Evolutionary conservation across 441 rosid genomes (phyloP).

Genomic region (Hura crepitans): DNA sequence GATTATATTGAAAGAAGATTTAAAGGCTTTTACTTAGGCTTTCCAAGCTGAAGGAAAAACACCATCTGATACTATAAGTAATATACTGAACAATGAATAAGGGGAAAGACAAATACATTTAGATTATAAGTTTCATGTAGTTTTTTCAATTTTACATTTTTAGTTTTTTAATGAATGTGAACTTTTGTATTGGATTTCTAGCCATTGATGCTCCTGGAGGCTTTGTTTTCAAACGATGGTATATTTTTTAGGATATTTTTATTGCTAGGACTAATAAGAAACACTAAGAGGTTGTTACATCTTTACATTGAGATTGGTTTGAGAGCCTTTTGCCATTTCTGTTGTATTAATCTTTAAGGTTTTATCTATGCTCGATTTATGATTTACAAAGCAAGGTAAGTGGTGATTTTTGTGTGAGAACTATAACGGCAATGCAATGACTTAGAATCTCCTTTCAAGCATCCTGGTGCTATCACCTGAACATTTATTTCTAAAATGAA

Average conservation of each 20-base stretch:
- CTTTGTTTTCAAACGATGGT: slow-evolving; percentile 96
- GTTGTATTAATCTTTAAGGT: not conserved
- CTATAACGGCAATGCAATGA: not conserved
- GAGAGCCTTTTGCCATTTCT: not conserved
- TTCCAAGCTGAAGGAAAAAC: slow-evolving; percentile 89
- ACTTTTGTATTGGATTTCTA: slow-evolving; percentile 33
- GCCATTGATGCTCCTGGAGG: slow-evolving; percentile 95
- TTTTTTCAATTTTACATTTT: not conserved
- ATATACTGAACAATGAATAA: not conserved
- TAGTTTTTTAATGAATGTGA: slow-evolving; percentile 12
- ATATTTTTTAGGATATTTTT: slow-evolving; percentile 92
- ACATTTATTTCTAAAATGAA: not conserved
- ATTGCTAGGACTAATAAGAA: slow-evolving; percentile 76
- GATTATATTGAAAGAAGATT: slow-evolving; percentile 86
- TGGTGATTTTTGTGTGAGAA: not conserved
- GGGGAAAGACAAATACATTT: not conserved
- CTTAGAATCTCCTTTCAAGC: not conserved
- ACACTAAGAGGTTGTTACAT: slow-evolving; percentile 75
- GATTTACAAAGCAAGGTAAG: not conserved
- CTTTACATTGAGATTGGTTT: slow-evolving; percentile 58
- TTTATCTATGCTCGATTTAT: not conserved
- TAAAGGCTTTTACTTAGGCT: slow-evolving; percentile 81
- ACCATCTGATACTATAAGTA: slow-evolving; percentile 83
- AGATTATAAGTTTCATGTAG: not conserved
- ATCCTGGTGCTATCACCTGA: not conserved